Evolutionary conservation across 2,329 filamentous ascomycete species (phyloP), one percentile per base, ranked within the genome.

Genomic region (Stagonosporopsis cucurbitacearum): DNA sequence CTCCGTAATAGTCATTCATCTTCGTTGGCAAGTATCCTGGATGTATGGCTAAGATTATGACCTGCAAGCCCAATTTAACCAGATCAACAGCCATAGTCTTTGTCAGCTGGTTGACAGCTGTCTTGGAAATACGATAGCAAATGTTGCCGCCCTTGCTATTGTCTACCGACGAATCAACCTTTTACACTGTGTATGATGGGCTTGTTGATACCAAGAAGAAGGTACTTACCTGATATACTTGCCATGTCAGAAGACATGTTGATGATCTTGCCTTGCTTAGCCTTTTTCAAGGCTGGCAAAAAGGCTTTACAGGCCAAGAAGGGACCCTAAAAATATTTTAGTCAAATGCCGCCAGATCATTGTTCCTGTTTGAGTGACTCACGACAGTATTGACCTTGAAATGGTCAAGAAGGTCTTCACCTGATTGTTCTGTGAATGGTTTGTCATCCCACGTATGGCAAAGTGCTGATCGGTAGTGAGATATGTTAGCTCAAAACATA

Each of bases 1-100:
- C 42, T 45, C 42, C 42, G 17, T 45, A 45, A 32, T 45, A 45
- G 32, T 45, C 42, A 33, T 45, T 45, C 42, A 45, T 45, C 42
- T 45, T 45, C 22, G 42, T 45, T 33, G 42, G 42, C 17, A 45
- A 17, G 28, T 45, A 45, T 20, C 42, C 42, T 9, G 42, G 42
- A 33, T 45, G 42, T 33, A 45, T 45, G n/a, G 42, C 42, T 22
- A 45, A 33, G 8, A 28, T 33, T 33, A 45, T 45, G 26, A 45
- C 42, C 8, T 45, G 22, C 13, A 28, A 45, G 3, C 26, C 26
- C 26, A 45, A 22, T 15, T 45, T 32, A 22, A 28, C 42, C 42
- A 45, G 17, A 45, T 45, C 42, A 20, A 45, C 42, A 13, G 42
- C 26, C 26, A 45, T 17, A 22, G 42, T 45, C 26, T 45, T 45